A percentile compares a stretch with the other conserved stretches of the same genome.
These are phyloP conservation scores for Colletotrichum theobromicola DNA, from an alignment of 2,329 filamentous ascomycete genomes.

Conservation along the genomic window DNA sequence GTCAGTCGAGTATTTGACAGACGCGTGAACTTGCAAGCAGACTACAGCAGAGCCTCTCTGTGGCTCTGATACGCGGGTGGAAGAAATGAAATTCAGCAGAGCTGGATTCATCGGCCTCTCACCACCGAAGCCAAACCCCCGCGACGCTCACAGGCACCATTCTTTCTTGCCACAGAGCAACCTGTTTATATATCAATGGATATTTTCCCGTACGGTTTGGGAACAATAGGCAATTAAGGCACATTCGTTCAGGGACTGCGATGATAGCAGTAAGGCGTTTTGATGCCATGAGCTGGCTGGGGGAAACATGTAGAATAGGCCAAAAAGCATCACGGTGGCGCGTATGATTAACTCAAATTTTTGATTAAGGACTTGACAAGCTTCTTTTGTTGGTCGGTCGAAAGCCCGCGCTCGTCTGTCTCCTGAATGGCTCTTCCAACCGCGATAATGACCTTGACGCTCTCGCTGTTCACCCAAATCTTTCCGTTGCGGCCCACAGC, in stretches of 20 bases:
- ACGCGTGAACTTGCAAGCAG: constrained; percentile 9
- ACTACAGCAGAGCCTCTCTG: neutral
- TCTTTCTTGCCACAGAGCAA: neutral
- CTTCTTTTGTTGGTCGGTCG: constrained; percentile 71
- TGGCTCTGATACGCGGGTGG: neutral
- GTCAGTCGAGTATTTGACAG: neutral
- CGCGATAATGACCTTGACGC: constrained; percentile 72
- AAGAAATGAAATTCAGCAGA: neutral
- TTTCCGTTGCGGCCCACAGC: constrained; percentile 91
- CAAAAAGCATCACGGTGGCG: constrained; percentile 18
- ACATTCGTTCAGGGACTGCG: constrained; percentile 6
- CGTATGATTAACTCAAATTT: constrained; percentile 50
- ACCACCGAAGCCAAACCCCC: neutral
- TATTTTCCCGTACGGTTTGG: neutral
- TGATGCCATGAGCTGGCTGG: neutral
- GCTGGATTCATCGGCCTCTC: neutral
- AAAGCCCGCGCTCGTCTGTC: constrained; percentile 73
- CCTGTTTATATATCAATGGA: neutral
- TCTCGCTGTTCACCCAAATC: constrained; percentile 88
- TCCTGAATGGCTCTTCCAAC: constrained; percentile 81
- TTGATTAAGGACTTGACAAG: constrained; percentile 71
- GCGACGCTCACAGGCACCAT: neutral
- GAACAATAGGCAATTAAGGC: neutral
- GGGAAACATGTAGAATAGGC: constrained; percentile 16
- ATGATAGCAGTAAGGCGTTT: constrained; percentile 3